A percentile compares a stretch with the other conserved stretches of the same genome.
Evolutionary conservation across 2,329 filamentous ascomycete species (phyloP).

Genomic region (Emmonsiellopsis sp.): DNA sequence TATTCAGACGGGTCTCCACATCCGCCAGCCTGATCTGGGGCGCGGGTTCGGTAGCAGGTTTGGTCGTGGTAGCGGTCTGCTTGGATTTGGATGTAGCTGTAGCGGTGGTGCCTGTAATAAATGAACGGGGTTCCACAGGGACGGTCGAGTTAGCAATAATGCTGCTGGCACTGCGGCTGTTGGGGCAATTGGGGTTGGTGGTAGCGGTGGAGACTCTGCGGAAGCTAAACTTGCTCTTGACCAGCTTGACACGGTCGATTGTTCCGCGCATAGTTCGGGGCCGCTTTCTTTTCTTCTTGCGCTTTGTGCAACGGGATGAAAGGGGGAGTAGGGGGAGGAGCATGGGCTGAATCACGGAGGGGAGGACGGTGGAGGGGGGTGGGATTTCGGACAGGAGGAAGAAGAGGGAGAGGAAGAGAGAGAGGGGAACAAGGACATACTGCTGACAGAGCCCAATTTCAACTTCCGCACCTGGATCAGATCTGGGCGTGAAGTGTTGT

Average conservation of each 20-base stretch:
- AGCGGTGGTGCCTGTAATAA: slow-evolving; percentile 3
- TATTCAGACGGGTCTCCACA: slow-evolving; percentile 35
- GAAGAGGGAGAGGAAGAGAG: background rate
- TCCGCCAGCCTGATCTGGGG: slow-evolving; percentile 30
- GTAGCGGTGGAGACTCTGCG: background rate
- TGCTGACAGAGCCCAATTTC: slow-evolving; percentile 17
- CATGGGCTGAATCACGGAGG: background rate
- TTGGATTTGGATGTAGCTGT: background rate
- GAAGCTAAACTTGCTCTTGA: slow-evolving; percentile 16
- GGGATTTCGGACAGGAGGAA: background rate
- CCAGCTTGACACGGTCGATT: slow-evolving; percentile 23
- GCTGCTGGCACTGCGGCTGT: background rate
- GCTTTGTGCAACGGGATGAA: background rate
- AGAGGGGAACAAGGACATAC: slow-evolving; percentile 15
- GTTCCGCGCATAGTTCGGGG: background rate
- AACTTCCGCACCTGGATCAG: slow-evolving; percentile 15
- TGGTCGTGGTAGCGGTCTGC: no score
- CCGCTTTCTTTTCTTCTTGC: background rate
- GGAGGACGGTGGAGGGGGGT: slow-evolving; percentile 1
- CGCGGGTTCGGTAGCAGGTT: slow-evolving; percentile 3
- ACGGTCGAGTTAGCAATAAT: slow-evolving; percentile 20
- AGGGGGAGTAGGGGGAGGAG: background rate
- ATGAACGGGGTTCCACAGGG: slow-evolving; percentile 10
- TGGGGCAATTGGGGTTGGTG: background rate
- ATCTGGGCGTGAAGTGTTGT: slow-evolving; percentile 17